Evolutionary conservation across 352 stramenopile species (phyloP), one percentile per base, ranked within the genome.

Genomic region (Phytophthora podocarpi): DNA sequence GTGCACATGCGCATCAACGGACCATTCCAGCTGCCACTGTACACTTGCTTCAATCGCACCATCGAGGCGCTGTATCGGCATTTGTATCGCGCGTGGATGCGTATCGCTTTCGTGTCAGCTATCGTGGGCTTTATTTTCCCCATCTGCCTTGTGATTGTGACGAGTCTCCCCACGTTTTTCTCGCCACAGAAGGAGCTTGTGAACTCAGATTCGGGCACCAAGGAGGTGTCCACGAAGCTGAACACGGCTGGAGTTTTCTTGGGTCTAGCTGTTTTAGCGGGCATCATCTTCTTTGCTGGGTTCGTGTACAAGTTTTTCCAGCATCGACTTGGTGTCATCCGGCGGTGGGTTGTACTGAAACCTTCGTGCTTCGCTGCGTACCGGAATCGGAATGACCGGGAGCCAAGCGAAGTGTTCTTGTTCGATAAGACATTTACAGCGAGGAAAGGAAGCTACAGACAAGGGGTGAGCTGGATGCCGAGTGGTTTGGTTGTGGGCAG

Each of bases 291-390:
- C 52, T 72, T 85, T 27, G 71, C 85, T 15, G 85, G 51, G 4
- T 95, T 95, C 39, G 80, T 95, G 37, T 95, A 95, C 77, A 92
- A 91, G 69, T 95, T 93, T 49, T 95, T 95, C 41, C 76, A 95
- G 51, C 85, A 92, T 41, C 85, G 87, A 27, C 78, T 96, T 47
- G 85, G 85, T 66, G 87, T 91, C 13, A 82, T 96, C 21, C 87
- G 87, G 4, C 71, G 85, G n/a, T 96, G 87, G 87, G 85, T 91
- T 26, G 87, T 94, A 49, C 72, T 96, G 31, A 96, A 96, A 58
- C 86, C 87, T 28, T 90, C 81, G 27, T 94, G 87, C 54, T 91
- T 96, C 67, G 87, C 87, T 13, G 83, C 83, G 16, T 96, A 92
- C 59, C 71, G 84, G 7, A 76, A 85, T 62, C 87, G 87, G 2